Percentiles rank a stretch among this genome's conserved stretches.
Evolutionary conservation across 2,329 filamentous ascomycete genomes (phyloP).

Genomic region (Nemania sp.): DNA sequence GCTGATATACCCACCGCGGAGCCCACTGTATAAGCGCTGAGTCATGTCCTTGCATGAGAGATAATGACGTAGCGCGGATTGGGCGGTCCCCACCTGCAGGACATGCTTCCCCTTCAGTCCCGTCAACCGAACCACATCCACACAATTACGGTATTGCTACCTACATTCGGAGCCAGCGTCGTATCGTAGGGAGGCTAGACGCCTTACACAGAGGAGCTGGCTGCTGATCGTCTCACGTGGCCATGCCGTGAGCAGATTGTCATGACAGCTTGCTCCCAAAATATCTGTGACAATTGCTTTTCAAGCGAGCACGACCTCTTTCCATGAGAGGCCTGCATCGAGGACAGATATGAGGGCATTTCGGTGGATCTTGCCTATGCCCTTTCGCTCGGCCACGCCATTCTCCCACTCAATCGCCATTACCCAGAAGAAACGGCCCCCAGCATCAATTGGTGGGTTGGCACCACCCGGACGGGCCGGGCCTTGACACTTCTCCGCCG

Average conservation of each 20-base stretch:
- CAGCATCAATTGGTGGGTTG: background rate
- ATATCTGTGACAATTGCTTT: background rate
- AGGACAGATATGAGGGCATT: conserved; percentile 14
- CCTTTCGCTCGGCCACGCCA: conserved; percentile 27
- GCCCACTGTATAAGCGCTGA: conserved; percentile 20
- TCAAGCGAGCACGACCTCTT: conserved; percentile 25
- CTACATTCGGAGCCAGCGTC: conserved; percentile 2
- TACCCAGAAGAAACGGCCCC: conserved; percentile 26
- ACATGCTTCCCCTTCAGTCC: background rate
- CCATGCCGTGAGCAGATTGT: background rate
- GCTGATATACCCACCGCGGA: background rate
- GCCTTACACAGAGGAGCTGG: background rate
- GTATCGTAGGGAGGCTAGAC: too few species aligned
- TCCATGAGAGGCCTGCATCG: conserved; percentile 21
- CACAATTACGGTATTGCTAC: background rate
- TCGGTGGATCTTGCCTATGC: conserved; percentile 27
- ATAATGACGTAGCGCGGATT: too few species aligned
- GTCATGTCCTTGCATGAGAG: conserved; percentile 4
- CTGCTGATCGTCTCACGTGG: conserved; percentile 4
- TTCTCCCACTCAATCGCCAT: conserved; percentile 24
- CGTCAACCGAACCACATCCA: background rate
- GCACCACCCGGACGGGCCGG: background rate
- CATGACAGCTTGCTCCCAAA: background rate
- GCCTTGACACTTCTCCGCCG: conserved; percentile 17
- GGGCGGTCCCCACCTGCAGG: background rate